Evolutionary conservation across 768 basidiomycete genomes (phyloP), one percentile per base, ranked within the genome.

Genomic region (Nidula microcarpa): DNA sequence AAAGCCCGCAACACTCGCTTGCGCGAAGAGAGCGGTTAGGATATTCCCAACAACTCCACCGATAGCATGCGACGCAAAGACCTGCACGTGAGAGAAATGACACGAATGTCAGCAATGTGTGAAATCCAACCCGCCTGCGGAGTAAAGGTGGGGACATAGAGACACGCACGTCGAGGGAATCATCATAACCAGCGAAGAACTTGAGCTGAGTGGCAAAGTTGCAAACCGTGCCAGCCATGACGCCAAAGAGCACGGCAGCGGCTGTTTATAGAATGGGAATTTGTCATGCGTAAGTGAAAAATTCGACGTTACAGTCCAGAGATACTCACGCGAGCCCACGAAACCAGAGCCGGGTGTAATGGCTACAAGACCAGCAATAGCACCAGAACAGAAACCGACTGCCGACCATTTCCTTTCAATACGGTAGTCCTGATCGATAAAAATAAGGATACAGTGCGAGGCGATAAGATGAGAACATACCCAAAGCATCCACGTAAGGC

Each of bases 191-290:
- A 59, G 85, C 74, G 33, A 89, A 47, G 67, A 89, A 92, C 73
- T 98, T 98, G 65, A 98, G 80, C 61, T 96, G 87, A 3, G 96
- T 98, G n/a, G 93, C 91, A 67, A 92, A 93, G 72, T 98, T 98
- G 75, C 92, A 97, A 2, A 86, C 58, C 0, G 87, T 89, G n/a
- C 91, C 91, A 0, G 87, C 89, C 62, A 91, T 73, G 58, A 95
- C 78, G 39, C 96, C 96, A 64, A 92, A 95, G 1, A 87, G 74
- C 5, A 96, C 86, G 3, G 92, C 77, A n/a, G 96, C 94, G n/a
- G 91, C 85, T 82, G 44, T 14, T 14, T 46, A 18, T 14, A 46
- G 13, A 46, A 18, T 41, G 11, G 39, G 16, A 46, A 30, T n/a
- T 30, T 3, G 2, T 30, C 10, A 30, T 46, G 44, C 1, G 13